A percentile compares a stretch with the other conserved stretches of the same genome.
phyloP scores from a whole-genome alignment of 768 basidiomycete species.

The Symmetrospora coprosmae region DNA sequence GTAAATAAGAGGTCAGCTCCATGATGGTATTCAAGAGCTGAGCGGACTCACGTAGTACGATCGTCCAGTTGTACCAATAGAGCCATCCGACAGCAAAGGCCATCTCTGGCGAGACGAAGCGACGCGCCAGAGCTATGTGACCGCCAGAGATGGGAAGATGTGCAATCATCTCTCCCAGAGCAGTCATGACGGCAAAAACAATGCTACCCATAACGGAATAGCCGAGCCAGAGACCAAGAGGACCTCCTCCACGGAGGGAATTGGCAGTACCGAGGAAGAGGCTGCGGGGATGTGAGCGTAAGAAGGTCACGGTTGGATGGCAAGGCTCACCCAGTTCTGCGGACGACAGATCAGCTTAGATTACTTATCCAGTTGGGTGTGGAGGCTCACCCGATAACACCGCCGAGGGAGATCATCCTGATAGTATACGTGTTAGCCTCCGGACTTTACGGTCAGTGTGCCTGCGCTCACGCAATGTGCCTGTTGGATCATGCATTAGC shows the following conservation, averaged over 20 bases:
- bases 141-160: conserved; percentile 31
- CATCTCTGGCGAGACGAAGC: conserved; percentile 31
- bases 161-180: conserved; percentile 27
- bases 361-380: not conserved
- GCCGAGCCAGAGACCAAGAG: conserved; percentile 45
- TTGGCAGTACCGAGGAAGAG: conserved; percentile 47
- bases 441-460: not conserved
- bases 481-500: not conserved
- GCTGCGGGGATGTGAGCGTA: too few relatives aligned
- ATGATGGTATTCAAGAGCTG: too few relatives aligned
- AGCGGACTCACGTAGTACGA: conserved; percentile 41
- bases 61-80: conserved; percentile 42
- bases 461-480: not conserved
- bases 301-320: conserved; percentile 42
- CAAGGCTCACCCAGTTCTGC: not conserved
- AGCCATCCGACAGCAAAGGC: conserved; percentile 38
- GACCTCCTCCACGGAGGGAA: conserved; percentile 45
- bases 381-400: conserved; percentile 2
- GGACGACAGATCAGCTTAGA: not conserved
- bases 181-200: conserved; percentile 30
- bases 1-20: not conserved
- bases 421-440: not conserved
- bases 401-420: not conserved
- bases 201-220: conserved; percentile 42
- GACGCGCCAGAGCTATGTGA: conserved; percentile 31